Evolutionary conservation across 139 green algal species (phyloP).

Genomic region (Marvania coccoides): DNA sequence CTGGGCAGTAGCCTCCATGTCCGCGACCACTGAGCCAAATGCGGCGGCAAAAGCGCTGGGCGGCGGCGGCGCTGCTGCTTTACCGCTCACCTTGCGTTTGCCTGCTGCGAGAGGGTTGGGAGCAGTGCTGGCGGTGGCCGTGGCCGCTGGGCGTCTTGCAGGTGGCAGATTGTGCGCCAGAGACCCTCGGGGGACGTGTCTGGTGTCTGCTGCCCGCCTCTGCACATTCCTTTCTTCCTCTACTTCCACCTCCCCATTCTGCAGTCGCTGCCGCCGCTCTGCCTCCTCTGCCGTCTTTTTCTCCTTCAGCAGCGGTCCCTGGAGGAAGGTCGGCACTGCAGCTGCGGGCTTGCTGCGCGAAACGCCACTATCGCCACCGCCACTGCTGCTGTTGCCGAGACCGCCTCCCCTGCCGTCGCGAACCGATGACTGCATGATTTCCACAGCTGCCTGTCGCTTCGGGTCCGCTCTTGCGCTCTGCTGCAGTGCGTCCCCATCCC

Average conservation of each 20-base stretch:
- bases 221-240: no score
- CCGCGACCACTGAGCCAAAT: slow-evolving; percentile 17
- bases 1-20: not conserved
- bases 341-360: not conserved
- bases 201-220: no score
- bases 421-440: not conserved
- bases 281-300: not conserved
- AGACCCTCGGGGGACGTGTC: no score
- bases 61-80: not conserved
- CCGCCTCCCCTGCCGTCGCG: not conserved
- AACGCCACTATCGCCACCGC: not conserved
- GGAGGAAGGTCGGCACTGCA: not conserved
- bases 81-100: not conserved
- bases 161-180: no score
- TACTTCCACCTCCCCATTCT: no score
- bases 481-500: no score
- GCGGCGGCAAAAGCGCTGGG: slow-evolving; percentile 31
- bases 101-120: not conserved
- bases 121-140: not conserved
- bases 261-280: not conserved
- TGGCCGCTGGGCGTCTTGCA: not conserved
- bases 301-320: not conserved
- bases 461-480: no score
- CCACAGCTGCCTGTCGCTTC: no score
- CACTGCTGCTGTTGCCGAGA: not conserved